Evolutionary conservation across 1,139 yeast genomes (phyloP), one percentile per base, ranked within the genome.

Genomic region (Suhomyces choctaworum): DNA sequence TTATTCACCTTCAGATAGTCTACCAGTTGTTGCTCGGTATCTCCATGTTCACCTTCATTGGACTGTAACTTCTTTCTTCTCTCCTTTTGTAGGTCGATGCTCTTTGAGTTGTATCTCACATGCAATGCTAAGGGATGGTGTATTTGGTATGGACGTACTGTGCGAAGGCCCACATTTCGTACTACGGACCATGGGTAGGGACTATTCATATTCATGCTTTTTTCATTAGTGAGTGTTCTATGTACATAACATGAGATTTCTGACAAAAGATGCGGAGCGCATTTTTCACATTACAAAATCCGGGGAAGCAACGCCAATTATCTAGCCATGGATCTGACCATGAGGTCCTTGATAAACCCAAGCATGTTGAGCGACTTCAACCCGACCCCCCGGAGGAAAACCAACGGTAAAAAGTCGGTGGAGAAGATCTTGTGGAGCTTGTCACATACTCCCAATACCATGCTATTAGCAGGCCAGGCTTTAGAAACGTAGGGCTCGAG

Each of bases 351-450:
- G 34, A 87, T 60, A 35, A 79, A 72, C 2, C 76, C 79, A 27
- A 87, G 46, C 37, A 68, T 66, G 56, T 92, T 83, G 33, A 89
- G 70, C 1, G 80, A 47, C 39, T 79, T 80, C 51, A 90, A 70
- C 0, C 98, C 98, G 27, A 81, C 52, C 1, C 92, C 79, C 50
- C 98, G 73, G 25, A 82, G 62, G 32, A 76, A 72, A 12, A 88
- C 97, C 10, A 90, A 48, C 0, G 97, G 95, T 25, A 70, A 70
- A 42, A 72, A 76, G 48, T 82, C 89, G 2, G 87, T 80, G 7
- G 90, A 73, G 56, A 90, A 92, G 16, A 92, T 64, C 60, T 92
- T 92, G 62, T 90, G 96, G 42, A 94, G 65, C 60, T 89, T 89
- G 61, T 92, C 99, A 34, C 94, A 94, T 17, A 85, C 83, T 0